A percentile compares a stretch with the other conserved stretches of the same genome.
These are phyloP conservation scores for Brassica hybrid DNA, from an alignment of 441 rosid species.

Conservation along the genomic window DNA sequence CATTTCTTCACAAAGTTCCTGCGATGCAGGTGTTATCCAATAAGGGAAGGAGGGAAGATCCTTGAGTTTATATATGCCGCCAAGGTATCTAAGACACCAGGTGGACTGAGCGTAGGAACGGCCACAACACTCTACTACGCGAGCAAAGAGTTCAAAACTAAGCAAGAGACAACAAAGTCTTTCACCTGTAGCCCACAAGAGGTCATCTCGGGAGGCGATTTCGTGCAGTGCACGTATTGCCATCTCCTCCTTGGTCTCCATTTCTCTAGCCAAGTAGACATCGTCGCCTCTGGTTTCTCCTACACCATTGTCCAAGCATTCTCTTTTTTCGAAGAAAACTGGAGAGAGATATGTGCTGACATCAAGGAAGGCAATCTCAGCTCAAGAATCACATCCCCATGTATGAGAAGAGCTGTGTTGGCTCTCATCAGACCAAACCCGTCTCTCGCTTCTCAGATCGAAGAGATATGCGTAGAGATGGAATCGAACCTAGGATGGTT, in stretches of 20 bases:
- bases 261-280: constrained; percentile 62
- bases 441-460: constrained; percentile 55
- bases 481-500: constrained; percentile 54
- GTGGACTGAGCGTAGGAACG: constrained; percentile 76
- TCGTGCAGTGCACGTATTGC: constrained; percentile 76
- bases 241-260: constrained; percentile 85
- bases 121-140: constrained; percentile 85
- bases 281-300: constrained; percentile 79
- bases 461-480: constrained; percentile 53
- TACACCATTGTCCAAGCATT: constrained; percentile 83
- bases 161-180: constrained; percentile 72
- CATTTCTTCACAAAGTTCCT: neutral
- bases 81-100: constrained; percentile 70
- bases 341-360: constrained; percentile 72
- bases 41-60: constrained; percentile 79
- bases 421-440: constrained; percentile 60
- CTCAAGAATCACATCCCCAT: constrained; percentile 55
- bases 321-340: constrained; percentile 64
- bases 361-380: constrained; percentile 59
- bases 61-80: constrained; percentile 86
- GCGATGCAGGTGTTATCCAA: constrained; percentile 62
- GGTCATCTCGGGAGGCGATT: constrained; percentile 76
- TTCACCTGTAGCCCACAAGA: constrained; percentile 86
- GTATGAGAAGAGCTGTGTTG: constrained; percentile 61
- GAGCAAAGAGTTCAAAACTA: constrained; percentile 81